Percentiles rank a stretch among this genome's conserved stretches.
Conservation (phyloP, 768 basidiomycete genomes). For the Lentinula sp. region DNA sequence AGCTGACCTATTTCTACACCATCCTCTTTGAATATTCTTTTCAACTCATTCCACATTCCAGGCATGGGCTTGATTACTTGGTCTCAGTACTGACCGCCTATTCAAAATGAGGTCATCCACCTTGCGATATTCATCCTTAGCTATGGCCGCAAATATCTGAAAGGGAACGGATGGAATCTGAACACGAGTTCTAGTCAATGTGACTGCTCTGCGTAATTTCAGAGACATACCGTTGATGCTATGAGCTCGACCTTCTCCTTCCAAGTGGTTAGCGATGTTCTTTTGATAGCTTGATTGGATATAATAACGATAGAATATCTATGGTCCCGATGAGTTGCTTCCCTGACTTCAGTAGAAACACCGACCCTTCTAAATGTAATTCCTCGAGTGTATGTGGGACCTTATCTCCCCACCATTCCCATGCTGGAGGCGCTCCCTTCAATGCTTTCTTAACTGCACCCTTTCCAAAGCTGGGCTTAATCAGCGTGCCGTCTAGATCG, state of each 20-base stretch:
- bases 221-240: conserved; percentile 33
- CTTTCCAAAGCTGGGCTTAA: conserved; percentile 29
- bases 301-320: conserved; percentile 54
- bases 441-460: conserved; percentile 3
- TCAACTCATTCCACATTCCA: conserved; percentile 58
- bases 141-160: conserved; percentile 53
- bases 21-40: conserved; percentile 38
- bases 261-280: conserved; percentile 39
- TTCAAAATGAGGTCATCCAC: background rate
- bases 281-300: conserved; percentile 50
- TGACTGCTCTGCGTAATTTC: background rate
- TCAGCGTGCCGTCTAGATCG: conserved; percentile 68
- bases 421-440: conserved; percentile 2
- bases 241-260: conserved; percentile 54
- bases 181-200: background rate
- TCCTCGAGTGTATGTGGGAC: conserved; percentile 47
- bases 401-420: conserved; percentile 44
- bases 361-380: conserved; percentile 43
- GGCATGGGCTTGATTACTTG: conserved; percentile 36
- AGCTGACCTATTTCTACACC: conserved; percentile 44
- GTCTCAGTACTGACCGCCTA: background rate
- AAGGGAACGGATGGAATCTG: conserved; percentile 57
- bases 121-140: conserved; percentile 56
- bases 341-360: background rate
- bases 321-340: background rate